Evolutionary conservation across 805 yeast genomes (phyloP).

Genomic region (Yarrowia sp.): DNA sequence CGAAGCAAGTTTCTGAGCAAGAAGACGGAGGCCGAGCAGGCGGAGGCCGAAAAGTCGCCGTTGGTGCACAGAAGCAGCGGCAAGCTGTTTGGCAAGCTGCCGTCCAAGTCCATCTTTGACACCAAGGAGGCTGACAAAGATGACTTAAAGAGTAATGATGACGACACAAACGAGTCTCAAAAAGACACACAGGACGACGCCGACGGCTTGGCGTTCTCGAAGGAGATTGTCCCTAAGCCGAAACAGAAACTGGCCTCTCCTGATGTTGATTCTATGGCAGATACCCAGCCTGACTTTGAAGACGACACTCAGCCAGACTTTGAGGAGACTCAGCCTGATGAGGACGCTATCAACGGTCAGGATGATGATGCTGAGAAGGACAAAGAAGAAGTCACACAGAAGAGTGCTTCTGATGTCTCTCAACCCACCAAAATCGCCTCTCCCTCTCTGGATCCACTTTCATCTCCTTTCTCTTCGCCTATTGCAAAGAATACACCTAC

Average conservation of each 20-base stretch:
- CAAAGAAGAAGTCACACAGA: no score
- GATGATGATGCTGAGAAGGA: no score
- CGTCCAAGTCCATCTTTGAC: constrained; percentile 8
- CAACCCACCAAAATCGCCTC: no score
- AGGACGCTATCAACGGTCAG: no score
- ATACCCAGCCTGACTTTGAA: constrained; percentile 4
- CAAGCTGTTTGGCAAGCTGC: background rate
- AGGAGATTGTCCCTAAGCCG: background rate
- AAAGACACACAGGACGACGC: constrained; percentile 17
- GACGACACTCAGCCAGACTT: background rate
- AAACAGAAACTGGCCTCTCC: background rate
- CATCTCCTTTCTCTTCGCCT: no score
- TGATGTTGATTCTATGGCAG: constrained; percentile 6
- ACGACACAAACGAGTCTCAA: no score
- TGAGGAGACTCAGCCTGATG: background rate
- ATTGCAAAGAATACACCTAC: no score
- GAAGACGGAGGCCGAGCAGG: background rate
- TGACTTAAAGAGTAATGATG: no score
- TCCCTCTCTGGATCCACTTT: no score
- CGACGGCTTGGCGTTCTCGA: background rate
- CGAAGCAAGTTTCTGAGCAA: constrained; percentile 20
- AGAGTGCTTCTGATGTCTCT: no score
- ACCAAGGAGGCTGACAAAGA: background rate
- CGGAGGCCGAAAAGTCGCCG: background rate
- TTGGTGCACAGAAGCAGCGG: background rate